phyloP scores from a whole-genome alignment of 1,284 basidiomycete species.

The Phaffia rhodozyma region DNA sequence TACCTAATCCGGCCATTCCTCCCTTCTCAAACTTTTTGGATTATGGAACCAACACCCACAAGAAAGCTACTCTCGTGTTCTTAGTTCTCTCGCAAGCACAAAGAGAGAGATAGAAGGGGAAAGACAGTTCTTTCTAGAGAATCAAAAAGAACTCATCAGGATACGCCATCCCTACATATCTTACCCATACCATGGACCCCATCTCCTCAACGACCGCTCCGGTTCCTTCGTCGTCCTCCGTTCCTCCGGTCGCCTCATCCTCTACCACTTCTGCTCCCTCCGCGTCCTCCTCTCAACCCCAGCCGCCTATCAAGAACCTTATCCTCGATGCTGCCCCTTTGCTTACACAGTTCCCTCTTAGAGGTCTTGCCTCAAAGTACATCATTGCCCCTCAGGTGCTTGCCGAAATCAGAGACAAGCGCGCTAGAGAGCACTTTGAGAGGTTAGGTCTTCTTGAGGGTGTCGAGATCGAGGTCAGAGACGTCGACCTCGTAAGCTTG shows the following conservation, averaged over 20 bases:
- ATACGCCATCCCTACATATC: too few relatives aligned
- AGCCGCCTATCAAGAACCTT: constrained; percentile 49
- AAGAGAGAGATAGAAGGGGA: neutral
- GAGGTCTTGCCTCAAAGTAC: constrained; percentile 68
- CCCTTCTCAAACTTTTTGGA: too few relatives aligned
- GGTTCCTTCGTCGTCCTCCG: neutral
- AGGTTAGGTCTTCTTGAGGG: constrained; percentile 58
- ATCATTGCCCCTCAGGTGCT: constrained; percentile 81
- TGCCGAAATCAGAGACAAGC: constrained; percentile 73
- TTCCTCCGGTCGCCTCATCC: neutral
- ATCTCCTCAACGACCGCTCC: neutral
- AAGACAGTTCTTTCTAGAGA: too few relatives aligned
- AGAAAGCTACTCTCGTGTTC: neutral
- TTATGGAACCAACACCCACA: neutral
- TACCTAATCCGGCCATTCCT: too few relatives aligned
- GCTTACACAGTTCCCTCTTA: constrained; percentile 68
- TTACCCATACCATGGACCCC: neutral
- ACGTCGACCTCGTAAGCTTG: constrained; percentile 60
- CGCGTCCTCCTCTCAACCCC: constrained; percentile 1
- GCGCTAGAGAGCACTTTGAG: constrained; percentile 72
- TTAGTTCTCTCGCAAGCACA: too few relatives aligned
- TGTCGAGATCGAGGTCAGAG: constrained; percentile 59
- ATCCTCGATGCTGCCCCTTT: constrained; percentile 87
- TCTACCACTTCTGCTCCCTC: too few relatives aligned
- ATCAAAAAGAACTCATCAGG: neutral